Evolutionary conservation across 306 rosid species (phyloP).

Genomic region (Amphicarpaea edgeworthii): DNA sequence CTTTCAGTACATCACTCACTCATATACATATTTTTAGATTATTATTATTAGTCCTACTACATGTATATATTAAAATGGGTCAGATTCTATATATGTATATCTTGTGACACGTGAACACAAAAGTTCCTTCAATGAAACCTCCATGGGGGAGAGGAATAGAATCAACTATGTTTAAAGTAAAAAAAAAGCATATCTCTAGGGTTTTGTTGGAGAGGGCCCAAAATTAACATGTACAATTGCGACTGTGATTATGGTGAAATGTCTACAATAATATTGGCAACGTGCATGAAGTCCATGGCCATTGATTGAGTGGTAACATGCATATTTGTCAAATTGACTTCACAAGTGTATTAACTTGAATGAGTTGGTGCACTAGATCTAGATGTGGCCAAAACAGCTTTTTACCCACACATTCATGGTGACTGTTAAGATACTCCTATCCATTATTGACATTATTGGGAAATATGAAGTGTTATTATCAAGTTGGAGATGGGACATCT

Average conservation of each 20-base stretch:
- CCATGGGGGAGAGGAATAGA: not conserved
- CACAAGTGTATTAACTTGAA: slow-evolving; percentile 33
- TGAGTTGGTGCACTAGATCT: slow-evolving; percentile 38
- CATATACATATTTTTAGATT: not conserved
- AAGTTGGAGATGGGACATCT: slow-evolving; percentile 9
- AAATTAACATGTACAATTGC: not conserved
- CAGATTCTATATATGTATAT: not conserved
- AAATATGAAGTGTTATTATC: slow-evolving; percentile 33
- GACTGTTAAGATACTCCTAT: slow-evolving; percentile 28
- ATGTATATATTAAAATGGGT: not conserved
- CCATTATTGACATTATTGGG: slow-evolving; percentile 44
- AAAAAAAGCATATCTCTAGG: slow-evolving; percentile 35
- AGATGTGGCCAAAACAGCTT: slow-evolving; percentile 41
- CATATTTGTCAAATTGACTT: slow-evolving; percentile 26
- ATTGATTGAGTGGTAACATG: slow-evolving; percentile 36
- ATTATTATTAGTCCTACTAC: not conserved
- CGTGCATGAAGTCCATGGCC: slow-evolving; percentile 42
- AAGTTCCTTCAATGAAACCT: not conserved
- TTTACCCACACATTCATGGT: slow-evolving; percentile 41
- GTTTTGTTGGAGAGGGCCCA: slow-evolving; percentile 35
- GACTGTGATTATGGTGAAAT: slow-evolving; percentile 34
- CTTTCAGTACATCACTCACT: not conserved
- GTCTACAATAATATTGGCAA: slow-evolving; percentile 39
- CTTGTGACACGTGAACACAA: not conserved
- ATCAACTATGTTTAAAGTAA: slow-evolving; percentile 22